These are phyloP conservation scores for Madurella mycetomatis DNA, from an alignment of 2,329 filamentous ascomycete genomes.

Conservation along the genomic window DNA sequence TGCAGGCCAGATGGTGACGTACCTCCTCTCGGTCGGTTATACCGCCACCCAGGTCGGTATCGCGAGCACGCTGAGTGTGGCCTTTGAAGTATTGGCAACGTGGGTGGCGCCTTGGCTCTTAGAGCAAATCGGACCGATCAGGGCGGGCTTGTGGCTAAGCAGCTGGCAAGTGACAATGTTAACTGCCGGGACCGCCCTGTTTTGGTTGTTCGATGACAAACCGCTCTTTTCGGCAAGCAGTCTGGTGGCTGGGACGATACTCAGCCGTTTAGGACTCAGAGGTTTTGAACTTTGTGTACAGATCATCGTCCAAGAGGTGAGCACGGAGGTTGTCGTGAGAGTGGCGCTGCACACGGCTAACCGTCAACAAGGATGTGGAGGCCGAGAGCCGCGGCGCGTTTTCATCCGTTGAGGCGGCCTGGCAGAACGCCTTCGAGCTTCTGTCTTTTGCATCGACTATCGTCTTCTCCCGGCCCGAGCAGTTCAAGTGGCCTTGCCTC, in stretches of 20 bases:
- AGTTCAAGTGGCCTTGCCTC: slow-evolving; percentile 60
- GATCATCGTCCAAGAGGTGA: slow-evolving; percentile 56
- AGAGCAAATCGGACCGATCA: slow-evolving; percentile 49
- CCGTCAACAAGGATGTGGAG: slow-evolving; percentile 45
- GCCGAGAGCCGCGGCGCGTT: slow-evolving; percentile 46
- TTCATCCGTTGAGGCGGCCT: slow-evolving; percentile 61
- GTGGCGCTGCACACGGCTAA: not conserved
- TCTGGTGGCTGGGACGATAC: slow-evolving; percentile 46
- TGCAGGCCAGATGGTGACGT: slow-evolving; percentile 44
- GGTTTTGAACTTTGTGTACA: slow-evolving; percentile 59
- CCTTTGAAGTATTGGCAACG: slow-evolving; percentile 57
- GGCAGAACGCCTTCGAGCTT: slow-evolving; percentile 68
- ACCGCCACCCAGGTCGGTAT: slow-evolving; percentile 38
- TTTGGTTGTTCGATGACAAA: slow-evolving; percentile 18
- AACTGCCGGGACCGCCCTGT: slow-evolving; percentile 39
- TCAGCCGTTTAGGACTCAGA: slow-evolving; percentile 58
- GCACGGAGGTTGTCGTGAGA: not conserved
- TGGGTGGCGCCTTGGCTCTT: slow-evolving; percentile 55
- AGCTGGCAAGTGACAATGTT: slow-evolving; percentile 61
- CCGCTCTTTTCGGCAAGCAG: slow-evolving; percentile 40
- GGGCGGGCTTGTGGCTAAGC: slow-evolving; percentile 65
- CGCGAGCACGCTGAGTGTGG: slow-evolving; percentile 47
- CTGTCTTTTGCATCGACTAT: slow-evolving; percentile 63
- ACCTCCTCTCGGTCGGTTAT: slow-evolving; percentile 39
- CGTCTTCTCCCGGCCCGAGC: slow-evolving; percentile 54